Base-by-base conservation (phyloP, 345 rosid genomes). In the Hibiscus mutabilis region DNA sequence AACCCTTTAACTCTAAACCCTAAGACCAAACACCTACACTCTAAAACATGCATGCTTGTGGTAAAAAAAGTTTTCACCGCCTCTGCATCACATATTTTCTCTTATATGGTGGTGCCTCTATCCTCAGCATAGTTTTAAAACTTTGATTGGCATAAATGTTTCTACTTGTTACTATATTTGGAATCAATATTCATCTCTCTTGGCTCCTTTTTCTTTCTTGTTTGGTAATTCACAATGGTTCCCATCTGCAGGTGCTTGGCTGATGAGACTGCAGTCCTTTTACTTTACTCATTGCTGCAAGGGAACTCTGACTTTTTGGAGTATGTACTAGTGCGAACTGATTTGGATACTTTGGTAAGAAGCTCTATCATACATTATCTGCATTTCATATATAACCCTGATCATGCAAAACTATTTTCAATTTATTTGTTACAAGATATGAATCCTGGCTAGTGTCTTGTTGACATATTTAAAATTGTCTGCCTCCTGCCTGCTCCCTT, bases 221-320 rank as follows among this genome's bases (percentile, higher is more conserved):
- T 53, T 19, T 56, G 29, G 60, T 31, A 68, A 55, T 69, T 69
- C 63, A 11, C 37, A 53, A 69, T 18, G 33, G 33, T 21, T 24
- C 37, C 29, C 66, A 52, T 72, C 58, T 79, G 74, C 85, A 95
- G 99, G 93, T 87, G 86, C 82, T 87, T 95, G 90, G 84, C 87
- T 82, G 94, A 95, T 74, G 99, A 95, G 81, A 79, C 92, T 22
- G 91, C 99, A 12, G 94, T 84, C 63, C 82, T 95, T 52, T 84
- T 95, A 80, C 98, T 95, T 70, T 95, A 95, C 80, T 88, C 98
- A 37, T 73, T 95, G 86, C 73, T 95, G 74, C 94, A 89, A 79
- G 98, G 98, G 71, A 95, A 95, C 80, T 86, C 93, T 14, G 86
- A 86, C 80, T 95, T 95, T 74, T 85, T 92, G 86, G 99, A 95